Base-by-base conservation (phyloP, 495 filamentous ascomycete genomes). In the Oidiodendron maius region DNA sequence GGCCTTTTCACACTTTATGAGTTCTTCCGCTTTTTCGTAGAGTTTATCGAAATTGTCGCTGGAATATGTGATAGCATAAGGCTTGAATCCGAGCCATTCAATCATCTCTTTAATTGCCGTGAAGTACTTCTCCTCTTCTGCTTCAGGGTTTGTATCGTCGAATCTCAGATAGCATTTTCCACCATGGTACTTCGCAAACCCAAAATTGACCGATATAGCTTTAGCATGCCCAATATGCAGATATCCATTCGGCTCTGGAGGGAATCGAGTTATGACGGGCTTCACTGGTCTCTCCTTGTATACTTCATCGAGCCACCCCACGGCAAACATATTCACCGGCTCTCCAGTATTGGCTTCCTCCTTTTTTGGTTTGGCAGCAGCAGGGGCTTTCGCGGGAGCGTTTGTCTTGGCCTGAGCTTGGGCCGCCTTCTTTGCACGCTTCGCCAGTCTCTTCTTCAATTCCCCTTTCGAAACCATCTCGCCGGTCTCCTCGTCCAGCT, bases 201-300 rank as follows among this genome's bases (percentile, higher is more conserved):
- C 94, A 63, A 97, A 97, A 68, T 97, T 98, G 58, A 97, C 78
- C 0, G 88, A 81, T 65, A 98, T 96, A n/a, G 93, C 93, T 70
- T 97, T 97, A 54, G 82, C 82, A 63, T 97, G 93, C 16, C 91
- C 91, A 60, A 96, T 87, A 59, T 95, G 91, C 12, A 95, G 77
- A 64, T 74, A 86, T 47, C 82, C 82, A 56, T 86, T 85, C 28
- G 90, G 90, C 67, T 97, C 94, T 13, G 93, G 93, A 4, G 93
- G 93, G 65, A 98, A 96, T 56, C 89, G 81, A 9, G 90, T 93
- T 40, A 82, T 61, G 23, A 87, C 80, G 25, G 72, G 64, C 60
- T 81, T 78, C 4, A 72, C 65, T 18, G 87, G 80, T 34, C 84
- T 78, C 66, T 89, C 84, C 45, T 86, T 76, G 72, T 85, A 91